Base-by-base conservation (phyloP, 1,139 yeast species). In the Debaryomycetaceae sp. region DNA sequence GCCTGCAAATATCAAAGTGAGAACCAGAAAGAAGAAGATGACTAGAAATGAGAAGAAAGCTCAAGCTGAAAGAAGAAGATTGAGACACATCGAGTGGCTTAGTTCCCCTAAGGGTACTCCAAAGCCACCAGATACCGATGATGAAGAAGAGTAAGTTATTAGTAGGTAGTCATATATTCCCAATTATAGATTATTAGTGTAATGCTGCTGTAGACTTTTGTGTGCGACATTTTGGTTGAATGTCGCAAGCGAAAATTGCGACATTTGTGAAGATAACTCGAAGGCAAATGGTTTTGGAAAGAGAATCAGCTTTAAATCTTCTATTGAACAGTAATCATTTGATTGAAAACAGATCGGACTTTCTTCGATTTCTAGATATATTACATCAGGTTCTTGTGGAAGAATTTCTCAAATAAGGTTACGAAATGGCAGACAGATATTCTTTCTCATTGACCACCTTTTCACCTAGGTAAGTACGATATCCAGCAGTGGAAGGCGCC, bases 31-130 rank as follows among this genome's bases (percentile, higher is more conserved):
- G 87, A 88, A 85, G 89, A 91, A 89, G 81, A 70, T 92, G 81
- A 92, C 98, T 33, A 82, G 98, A 78, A 92, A 92, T 60, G 97
- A 92, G 56, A 81, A 87, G 81, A 92, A 92, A 70, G 70, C 75
- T 35, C 91, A 91, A 64, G 95, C 86, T 35, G 95, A 87, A 63
- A 83, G 98, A 72, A 86, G 98, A 72, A 84, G 98, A 67, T 71
- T 88, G 63, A 82, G 98, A 68, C 86, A 92, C 65, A 73, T 92
- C 46, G 96, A 87, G 56, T 92, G 98, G 98, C 78, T 92, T 59
- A 84, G 83, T 52, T 81, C 95, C 52, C 96, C 98, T 49, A 92
- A 92, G 79, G 98, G 98, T 31, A 92, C 98, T 22, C 98, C 98
- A 50, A 85, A 85, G 60, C 95, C 96, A 8, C 81, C 74, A 18